phyloP scores from a whole-genome alignment of 768 basidiomycete species.

The Podaxis rugospora region DNA sequence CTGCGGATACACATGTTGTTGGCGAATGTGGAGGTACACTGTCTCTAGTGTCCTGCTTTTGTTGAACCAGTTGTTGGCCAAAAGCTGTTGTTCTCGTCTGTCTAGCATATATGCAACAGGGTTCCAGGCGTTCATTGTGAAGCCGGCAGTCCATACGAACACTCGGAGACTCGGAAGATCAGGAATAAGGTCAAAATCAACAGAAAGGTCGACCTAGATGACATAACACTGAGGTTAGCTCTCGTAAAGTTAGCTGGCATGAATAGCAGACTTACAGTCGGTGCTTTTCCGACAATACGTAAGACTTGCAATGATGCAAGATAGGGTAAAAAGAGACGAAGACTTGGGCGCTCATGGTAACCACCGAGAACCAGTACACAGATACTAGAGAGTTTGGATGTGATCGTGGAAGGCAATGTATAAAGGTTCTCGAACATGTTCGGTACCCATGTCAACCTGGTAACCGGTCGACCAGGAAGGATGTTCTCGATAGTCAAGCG shows the following conservation, averaged over 20 bases:
- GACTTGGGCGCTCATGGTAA: neutral
- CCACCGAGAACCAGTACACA: neutral
- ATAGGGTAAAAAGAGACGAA: neutral
- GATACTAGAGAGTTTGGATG: neutral
- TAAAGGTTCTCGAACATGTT: neutral
- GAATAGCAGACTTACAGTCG: neutral
- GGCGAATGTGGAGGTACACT: neutral
- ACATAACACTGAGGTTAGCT: neutral
- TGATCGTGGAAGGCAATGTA: neutral
- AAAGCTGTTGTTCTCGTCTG: neutral
- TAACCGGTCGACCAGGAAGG: neutral
- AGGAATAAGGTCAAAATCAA: neutral
- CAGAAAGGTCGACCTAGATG: neutral
- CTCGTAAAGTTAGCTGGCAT: neutral
- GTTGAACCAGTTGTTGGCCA: neutral
- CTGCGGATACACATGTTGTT: neutral
- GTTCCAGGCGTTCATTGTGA: neutral
- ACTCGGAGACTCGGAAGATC: neutral
- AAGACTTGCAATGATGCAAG: neutral
- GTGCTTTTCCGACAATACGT: neutral
- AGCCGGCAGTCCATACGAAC: constrained; percentile 3
- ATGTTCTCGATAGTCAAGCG: neutral
- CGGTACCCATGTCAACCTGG: neutral
- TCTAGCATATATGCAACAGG: neutral
- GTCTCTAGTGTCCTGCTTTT: neutral